Conservation (phyloP, 2,329 filamentous ascomycete genomes). For the Fusarium protoensiforme region DNA sequence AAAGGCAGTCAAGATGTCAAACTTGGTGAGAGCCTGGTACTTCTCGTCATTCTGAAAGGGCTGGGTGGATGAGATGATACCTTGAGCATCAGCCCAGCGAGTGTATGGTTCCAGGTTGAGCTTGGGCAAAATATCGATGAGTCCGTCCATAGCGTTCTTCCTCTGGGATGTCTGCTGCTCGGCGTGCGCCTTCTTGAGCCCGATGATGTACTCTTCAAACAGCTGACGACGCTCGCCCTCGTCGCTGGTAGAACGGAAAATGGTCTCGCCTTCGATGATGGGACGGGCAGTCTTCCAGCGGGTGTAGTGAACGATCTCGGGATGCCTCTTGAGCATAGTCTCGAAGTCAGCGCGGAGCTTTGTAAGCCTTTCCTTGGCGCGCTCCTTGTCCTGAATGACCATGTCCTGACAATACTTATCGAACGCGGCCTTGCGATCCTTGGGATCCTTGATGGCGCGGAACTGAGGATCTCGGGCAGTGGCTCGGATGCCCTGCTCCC, state of each 20-base stretch:
- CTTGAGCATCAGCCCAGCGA: slow-evolving; percentile 91
- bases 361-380: slow-evolving; percentile 89
- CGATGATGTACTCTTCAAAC: slow-evolving; percentile 91
- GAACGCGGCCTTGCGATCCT: slow-evolving; percentile 89
- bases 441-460: slow-evolving; percentile 91
- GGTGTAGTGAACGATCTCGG: slow-evolving; percentile 96
- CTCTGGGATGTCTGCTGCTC: slow-evolving; percentile 79
- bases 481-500: slow-evolving; percentile 87
- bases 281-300: slow-evolving; percentile 96
- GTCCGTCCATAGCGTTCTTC: slow-evolving; percentile 85
- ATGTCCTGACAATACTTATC: slow-evolving; percentile 95
- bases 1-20: slow-evolving; percentile 92
- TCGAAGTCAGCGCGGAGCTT: slow-evolving; percentile 95
- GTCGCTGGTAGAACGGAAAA: slow-evolving; percentile 90
- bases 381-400: slow-evolving; percentile 91
- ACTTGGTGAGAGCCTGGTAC: slow-evolving; percentile 86
- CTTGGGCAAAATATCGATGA: slow-evolving; percentile 80
- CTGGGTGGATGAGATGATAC: slow-evolving; percentile 80
- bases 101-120: slow-evolving; percentile 93
- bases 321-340: slow-evolving; percentile 94
- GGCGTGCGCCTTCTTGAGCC: slow-evolving; percentile 82
- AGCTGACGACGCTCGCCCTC: slow-evolving; percentile 89
- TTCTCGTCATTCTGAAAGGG: slow-evolving; percentile 84
- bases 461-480: slow-evolving; percentile 94
- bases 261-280: slow-evolving; percentile 94